Evolutionary conservation across 1,284 basidiomycete genomes (phyloP).

Genomic region (Afroboletus lepidellus): DNA sequence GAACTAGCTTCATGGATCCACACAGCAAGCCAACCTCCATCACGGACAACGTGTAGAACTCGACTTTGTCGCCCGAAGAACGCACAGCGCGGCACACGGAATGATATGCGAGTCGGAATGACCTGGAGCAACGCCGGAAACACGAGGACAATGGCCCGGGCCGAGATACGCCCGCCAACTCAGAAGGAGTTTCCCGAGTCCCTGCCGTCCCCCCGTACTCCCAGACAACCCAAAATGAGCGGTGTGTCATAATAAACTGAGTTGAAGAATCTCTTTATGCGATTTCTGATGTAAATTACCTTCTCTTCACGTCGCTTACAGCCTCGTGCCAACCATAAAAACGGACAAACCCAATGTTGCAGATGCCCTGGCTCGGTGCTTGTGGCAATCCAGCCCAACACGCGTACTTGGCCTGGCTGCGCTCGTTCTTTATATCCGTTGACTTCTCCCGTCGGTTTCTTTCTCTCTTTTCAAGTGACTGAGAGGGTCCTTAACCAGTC

Average conservation of each 20-base stretch:
- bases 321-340: slow-evolving; percentile 38
- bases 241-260: slow-evolving; percentile 18
- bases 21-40: slow-evolving; percentile 10
- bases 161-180: slow-evolving; percentile 16
- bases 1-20: background rate
- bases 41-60: slow-evolving; percentile 17
- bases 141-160: slow-evolving; percentile 30
- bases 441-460: background rate
- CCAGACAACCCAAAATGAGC: slow-evolving; percentile 33
- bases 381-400: slow-evolving; percentile 26
- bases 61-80: background rate
- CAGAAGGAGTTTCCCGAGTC: slow-evolving; percentile 15
- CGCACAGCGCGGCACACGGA: slow-evolving; percentile 13
- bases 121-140: slow-evolving; percentile 16
- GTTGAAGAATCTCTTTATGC: slow-evolving; percentile 20
- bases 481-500: slow-evolving; percentile 37
- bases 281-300: slow-evolving; percentile 14
- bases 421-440: slow-evolving; percentile 28
- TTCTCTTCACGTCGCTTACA: slow-evolving; percentile 33
- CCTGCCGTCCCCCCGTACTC: slow-evolving; percentile 15
- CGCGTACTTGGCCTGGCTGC: slow-evolving; percentile 33
- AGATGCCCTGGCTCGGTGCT: slow-evolving; percentile 22
- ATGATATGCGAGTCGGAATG: background rate
- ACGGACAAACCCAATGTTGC: slow-evolving; percentile 20
- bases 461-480: background rate